Conservation (phyloP, 2,329 filamentous ascomycete genomes). For the Paecilomyces dactylethromorphus region DNA sequence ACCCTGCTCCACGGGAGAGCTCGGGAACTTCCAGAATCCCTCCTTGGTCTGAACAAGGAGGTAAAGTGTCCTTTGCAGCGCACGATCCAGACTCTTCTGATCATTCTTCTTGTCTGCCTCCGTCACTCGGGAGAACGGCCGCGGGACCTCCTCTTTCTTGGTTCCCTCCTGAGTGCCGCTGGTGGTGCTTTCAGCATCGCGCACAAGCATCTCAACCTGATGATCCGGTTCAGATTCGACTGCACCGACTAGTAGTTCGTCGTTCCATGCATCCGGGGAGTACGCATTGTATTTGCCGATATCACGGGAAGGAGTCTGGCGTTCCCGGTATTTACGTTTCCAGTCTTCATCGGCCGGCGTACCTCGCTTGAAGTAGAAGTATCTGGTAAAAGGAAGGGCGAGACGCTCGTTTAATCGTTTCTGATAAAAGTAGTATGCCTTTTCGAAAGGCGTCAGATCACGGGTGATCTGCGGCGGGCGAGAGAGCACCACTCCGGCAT, state of each 20-base stretch:
- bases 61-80: slow-evolving; percentile 77
- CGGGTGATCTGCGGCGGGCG: slow-evolving; percentile 83
- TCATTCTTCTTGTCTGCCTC: slow-evolving; percentile 75
- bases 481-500: slow-evolving; percentile 73
- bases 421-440: slow-evolving; percentile 93
- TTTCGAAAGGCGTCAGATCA: slow-evolving; percentile 78
- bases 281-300: slow-evolving; percentile 78
- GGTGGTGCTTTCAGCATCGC: slow-evolving; percentile 59
- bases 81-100: slow-evolving; percentile 68
- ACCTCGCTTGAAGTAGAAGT: slow-evolving; percentile 92
- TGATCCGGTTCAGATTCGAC: slow-evolving; percentile 57
- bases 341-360: slow-evolving; percentile 81
- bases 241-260: slow-evolving; percentile 76
- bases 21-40: slow-evolving; percentile 76
- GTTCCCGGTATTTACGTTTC: slow-evolving; percentile 75
- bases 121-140: slow-evolving; percentile 63
- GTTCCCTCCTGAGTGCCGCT: slow-evolving; percentile 32
- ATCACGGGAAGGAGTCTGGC: slow-evolving; percentile 73
- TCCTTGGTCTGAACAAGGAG: slow-evolving; percentile 68
- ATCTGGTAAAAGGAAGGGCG: slow-evolving; percentile 75
- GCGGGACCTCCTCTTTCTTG: slow-evolving; percentile 61
- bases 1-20: slow-evolving; percentile 58
- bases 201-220: slow-evolving; percentile 62
- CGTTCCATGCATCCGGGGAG: slow-evolving; percentile 74
- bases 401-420: slow-evolving; percentile 92